A percentile compares a stretch with the other conserved stretches of the same genome.
Conservation (phyloP, 208 protist species). For the Trypanosoma vivax region DNA sequence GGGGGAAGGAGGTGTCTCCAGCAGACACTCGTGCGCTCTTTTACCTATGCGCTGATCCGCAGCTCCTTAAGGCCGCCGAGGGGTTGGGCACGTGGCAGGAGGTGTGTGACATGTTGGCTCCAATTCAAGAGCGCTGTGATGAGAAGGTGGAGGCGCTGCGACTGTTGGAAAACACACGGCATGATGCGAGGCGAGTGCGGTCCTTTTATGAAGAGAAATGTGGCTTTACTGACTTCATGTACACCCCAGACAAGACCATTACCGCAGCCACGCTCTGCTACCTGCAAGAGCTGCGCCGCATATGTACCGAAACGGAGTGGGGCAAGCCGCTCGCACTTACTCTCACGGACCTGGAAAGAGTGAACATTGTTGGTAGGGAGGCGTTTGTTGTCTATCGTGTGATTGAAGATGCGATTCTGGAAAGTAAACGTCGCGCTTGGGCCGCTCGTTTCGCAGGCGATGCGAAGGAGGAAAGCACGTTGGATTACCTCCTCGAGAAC, state of each 20-base stretch:
- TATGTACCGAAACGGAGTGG: constrained; percentile 72
- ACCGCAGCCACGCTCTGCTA: constrained; percentile 76
- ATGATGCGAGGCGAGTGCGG: constrained; percentile 61
- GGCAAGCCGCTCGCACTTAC: constrained; percentile 47
- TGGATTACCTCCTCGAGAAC: constrained; percentile 89
- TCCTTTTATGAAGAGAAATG: constrained; percentile 87
- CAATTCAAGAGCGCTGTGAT: constrained; percentile 40
- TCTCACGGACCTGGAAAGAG: constrained; percentile 62
- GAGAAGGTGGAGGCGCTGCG: constrained; percentile 78
- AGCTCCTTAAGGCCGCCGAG: constrained; percentile 26
- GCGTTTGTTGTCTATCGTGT: constrained; percentile 69
- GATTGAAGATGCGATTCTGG: constrained; percentile 77
- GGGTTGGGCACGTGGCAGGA: constrained; percentile 48
- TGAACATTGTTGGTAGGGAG: constrained; percentile 63
- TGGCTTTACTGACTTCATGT: constrained; percentile 86
- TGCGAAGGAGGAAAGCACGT: constrained; percentile 76
- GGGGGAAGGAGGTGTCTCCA: constrained; percentile 34
- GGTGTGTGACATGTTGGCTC: constrained; percentile 40
- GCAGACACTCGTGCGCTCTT: constrained; percentile 71
- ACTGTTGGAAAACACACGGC: constrained; percentile 73
- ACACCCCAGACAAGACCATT: constrained; percentile 77
- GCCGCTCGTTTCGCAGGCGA: constrained; percentile 74
- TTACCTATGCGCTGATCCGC: constrained; percentile 54
- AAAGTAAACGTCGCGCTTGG: constrained; percentile 78
- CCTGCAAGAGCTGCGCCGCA: constrained; percentile 58